Evolutionary conservation across 1,284 basidiomycete genomes (phyloP).

Genomic region (Anthracocystis setariae): DNA sequence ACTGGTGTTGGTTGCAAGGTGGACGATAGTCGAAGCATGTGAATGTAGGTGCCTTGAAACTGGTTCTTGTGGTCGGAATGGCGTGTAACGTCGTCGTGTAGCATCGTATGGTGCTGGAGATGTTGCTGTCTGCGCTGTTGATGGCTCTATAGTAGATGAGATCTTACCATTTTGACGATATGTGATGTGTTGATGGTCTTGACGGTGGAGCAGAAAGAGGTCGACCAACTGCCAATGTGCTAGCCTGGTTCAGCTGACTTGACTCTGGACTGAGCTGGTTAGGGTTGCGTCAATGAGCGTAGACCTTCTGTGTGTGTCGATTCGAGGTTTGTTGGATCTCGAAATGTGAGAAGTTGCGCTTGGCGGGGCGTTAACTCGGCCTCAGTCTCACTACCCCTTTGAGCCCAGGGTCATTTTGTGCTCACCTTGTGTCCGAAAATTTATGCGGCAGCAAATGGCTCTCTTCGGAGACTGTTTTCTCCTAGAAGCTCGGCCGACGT

Average conservation of each 20-base stretch:
- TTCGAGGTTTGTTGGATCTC: no score
- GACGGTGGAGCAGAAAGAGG: conserved; percentile 45
- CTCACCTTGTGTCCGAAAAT: background rate
- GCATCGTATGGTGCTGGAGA: conserved; percentile 3
- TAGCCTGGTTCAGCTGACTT: conserved; percentile 5
- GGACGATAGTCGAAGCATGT: no score
- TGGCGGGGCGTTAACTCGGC: no score
- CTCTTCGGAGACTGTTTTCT: background rate
- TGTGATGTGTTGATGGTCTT: conserved; percentile 52
- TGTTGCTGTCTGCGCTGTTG: conserved; percentile 26
- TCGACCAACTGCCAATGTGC: conserved; percentile 10
- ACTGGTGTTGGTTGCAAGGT: no score
- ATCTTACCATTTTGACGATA: conserved; percentile 53
- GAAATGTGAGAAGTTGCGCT: no score
- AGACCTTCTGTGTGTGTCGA: no score
- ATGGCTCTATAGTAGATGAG: conserved; percentile 18
- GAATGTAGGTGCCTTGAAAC: background rate
- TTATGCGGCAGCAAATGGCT: conserved; percentile 9
- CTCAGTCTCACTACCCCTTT: no score
- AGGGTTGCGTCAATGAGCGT: background rate
- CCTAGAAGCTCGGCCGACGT: conserved; percentile 2
- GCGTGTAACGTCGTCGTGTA: background rate
- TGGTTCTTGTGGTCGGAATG: background rate
- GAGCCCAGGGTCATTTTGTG: no score
- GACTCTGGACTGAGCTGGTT: background rate